Base-by-base conservation (phyloP, 148 eudicot genomes). In the Fallopia convolvulus region DNA sequence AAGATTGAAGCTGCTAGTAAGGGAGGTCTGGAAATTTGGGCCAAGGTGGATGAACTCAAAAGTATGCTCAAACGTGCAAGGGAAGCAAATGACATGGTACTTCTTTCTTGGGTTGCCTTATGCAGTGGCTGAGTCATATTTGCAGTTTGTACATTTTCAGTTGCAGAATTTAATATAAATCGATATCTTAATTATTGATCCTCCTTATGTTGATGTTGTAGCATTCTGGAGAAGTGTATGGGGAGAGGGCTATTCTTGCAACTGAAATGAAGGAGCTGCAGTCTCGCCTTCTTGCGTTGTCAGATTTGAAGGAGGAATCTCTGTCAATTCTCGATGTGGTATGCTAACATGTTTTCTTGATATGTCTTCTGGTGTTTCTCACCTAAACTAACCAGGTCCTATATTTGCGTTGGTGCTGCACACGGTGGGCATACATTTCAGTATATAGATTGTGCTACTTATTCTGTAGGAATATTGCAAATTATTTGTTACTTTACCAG, bases 181-280 rank as follows among this genome's bases (percentile, higher is more conserved):
- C 32, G 3, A 18, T 65, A 9, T 32, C 9, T 68, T 42, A 46
- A 30, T 39, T 12, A 8, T 61, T 21, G 75, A 15, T 60, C 58
- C 42, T 36, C 40, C 40, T 48, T 66, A 20, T 21, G 75, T 65
- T 4, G 13, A 65, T 36, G 11, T 68, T 68, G 77, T 90, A 95
- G 99, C 97, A 88, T 86, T 90, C 92, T 68, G 97, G 97, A 46
- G 97, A 92, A 83, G 97, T 95, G 18, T 89, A 89, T 83, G 99
- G 94, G 76, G 97, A 95, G 79, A 95, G 84, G 88, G 88, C 97
- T 46, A 90, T 95, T 75, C 82, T 95, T 66, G 88, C 87, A 55
- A 92, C 97, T 49, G 97, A 90, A 83, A 83, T 84, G 66, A 89
- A 82, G 81, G 99, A 92, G 85, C 94, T 95, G 72, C 99, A 95